Evolutionary conservation across 805 yeast genomes (phyloP), one percentile per base, ranked within the genome.

Genomic region (Cyberlindnera nakhonratchasimensis): DNA sequence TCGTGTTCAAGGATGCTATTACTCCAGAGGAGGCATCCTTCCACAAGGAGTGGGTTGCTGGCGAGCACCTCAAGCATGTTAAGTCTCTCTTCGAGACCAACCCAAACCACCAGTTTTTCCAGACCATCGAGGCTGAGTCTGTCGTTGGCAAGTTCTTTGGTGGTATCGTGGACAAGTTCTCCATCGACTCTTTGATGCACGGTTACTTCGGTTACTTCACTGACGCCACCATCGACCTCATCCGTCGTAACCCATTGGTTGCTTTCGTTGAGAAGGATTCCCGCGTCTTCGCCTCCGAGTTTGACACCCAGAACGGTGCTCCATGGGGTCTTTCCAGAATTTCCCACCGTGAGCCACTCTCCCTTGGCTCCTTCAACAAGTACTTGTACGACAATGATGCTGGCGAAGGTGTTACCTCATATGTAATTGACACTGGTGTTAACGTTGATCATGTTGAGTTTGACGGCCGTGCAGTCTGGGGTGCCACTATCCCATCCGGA

Each of bases 291-390:
- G 78, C 88, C 22, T 69, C 67, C 39, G 82, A 79, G 53, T 73
- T 80, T 39, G 76, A 79, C 47, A 74, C 77, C 46, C 93, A 88
- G 69, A 75, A 76, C 51, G 89, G 89, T 48, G 90, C 96, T 22
- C 95, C 96, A 35, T 89, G 96, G 96, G 96, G 96, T 56, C 75
- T 89, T 50, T 86, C 95, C 20, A 79, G 96, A 72, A 79, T 89
- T 47, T 85, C 96, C 20, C 96, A 88, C 68, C 77, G 90, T 65
- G 77, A 80, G 44, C 72, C 81, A 14, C 71, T 83, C 58, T 77
- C 79, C 50, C 71, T 84, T 48, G 82, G 82, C 45, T 74, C 82
- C 40, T 82, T 80, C 69, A 81, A 80, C 66, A 82, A 82, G 62
- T 87, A 87, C 64, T 58, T 82, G 44, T 86, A 75, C 62, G 87